These are phyloP conservation scores for Beauveria bassiana DNA, from an alignment of 2,329 filamentous ascomycete genomes.

Conservation along the genomic window DNA sequence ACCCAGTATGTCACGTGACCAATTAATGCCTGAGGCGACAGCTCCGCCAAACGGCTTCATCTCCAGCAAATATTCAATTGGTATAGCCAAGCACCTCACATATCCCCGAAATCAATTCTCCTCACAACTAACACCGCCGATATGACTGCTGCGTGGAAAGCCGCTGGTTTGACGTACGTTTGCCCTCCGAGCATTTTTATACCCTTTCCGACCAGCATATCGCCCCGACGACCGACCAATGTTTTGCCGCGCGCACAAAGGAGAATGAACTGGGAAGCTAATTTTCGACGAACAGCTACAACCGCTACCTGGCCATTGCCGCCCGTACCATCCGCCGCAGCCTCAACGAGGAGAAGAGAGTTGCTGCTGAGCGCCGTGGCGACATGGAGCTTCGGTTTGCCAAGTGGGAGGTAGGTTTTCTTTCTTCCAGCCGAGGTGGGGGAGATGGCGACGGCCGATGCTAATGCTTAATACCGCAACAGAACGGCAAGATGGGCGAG, in stretches of 20 bases:
- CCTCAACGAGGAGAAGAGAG: constrained; percentile 89
- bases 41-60: constrained; percentile 21
- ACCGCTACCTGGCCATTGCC: constrained; percentile 96
- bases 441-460: constrained; percentile 12
- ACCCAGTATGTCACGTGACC: constrained; percentile 15
- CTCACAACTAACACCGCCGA: constrained; percentile 41
- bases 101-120: constrained; percentile 16
- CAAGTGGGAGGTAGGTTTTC: constrained; percentile 78
- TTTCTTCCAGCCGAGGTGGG: not conserved
- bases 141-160: constrained; percentile 98
- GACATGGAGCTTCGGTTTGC: constrained; percentile 83
- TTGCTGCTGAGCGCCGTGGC: constrained; percentile 81
- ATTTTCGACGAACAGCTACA: constrained; percentile 65
- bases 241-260: constrained; percentile 12
- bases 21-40: constrained; percentile 24
- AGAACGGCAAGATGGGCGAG: constrained; percentile 97
- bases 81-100: constrained; percentile 24
- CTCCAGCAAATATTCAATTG: constrained; percentile 28
- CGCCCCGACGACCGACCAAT: constrained; percentile 17
- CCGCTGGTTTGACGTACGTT: constrained; percentile 88
- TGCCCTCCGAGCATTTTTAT: constrained; percentile 9
- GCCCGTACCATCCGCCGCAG: constrained; percentile 92
- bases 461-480: constrained; percentile 30
- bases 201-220: constrained; percentile 9
- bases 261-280: constrained; percentile 24